Percentiles rank a stretch among this genome's conserved stretches.
Conservation (phyloP, 2,329 filamentous ascomycete genomes). For the Clathrospora elynae region DNA sequence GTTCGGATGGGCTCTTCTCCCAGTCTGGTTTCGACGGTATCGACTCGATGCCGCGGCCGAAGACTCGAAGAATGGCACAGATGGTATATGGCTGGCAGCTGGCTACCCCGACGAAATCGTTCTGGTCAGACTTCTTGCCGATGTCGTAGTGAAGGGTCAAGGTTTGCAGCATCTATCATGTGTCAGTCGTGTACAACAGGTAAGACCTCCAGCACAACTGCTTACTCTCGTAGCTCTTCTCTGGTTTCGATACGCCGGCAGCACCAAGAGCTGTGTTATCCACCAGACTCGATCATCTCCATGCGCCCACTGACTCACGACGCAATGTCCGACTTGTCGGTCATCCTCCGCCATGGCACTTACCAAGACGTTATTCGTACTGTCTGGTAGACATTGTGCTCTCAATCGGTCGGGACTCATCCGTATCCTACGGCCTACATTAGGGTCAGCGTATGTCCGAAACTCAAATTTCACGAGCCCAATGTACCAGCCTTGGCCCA, state of each 20-base stretch:
- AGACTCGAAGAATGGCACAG: slow-evolving; percentile 14
- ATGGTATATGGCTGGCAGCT: slow-evolving; percentile 9
- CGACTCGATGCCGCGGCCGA: slow-evolving; percentile 15
- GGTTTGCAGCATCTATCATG: slow-evolving; percentile 13
- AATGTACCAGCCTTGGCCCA: slow-evolving; percentile 2
- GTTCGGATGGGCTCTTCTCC: background rate
- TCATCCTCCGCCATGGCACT: slow-evolving; percentile 1
- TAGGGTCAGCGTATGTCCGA: background rate
- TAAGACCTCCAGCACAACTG: background rate
- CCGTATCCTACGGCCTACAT: slow-evolving; percentile 1
- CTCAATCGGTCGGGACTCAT: slow-evolving; percentile 4
- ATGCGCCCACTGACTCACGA: slow-evolving; percentile 16
- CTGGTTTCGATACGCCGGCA: slow-evolving; percentile 13
- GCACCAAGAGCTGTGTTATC: slow-evolving; percentile 18
- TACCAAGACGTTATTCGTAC: slow-evolving; percentile 11
- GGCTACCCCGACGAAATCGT: slow-evolving; percentile 10
- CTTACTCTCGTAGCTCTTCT: slow-evolving; percentile 15
- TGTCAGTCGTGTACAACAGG: background rate
- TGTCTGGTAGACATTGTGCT: slow-evolving; percentile 1
- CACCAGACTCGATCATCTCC: slow-evolving; percentile 11
- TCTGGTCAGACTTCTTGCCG: background rate
- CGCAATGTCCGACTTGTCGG: slow-evolving; percentile 12
- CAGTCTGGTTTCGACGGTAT: slow-evolving; percentile 10
- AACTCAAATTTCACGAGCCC: background rate
- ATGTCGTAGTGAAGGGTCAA: slow-evolving; percentile 12